Base-by-base conservation (phyloP, 768 basidiomycete species). In the Pleurotus eryngii region DNA sequence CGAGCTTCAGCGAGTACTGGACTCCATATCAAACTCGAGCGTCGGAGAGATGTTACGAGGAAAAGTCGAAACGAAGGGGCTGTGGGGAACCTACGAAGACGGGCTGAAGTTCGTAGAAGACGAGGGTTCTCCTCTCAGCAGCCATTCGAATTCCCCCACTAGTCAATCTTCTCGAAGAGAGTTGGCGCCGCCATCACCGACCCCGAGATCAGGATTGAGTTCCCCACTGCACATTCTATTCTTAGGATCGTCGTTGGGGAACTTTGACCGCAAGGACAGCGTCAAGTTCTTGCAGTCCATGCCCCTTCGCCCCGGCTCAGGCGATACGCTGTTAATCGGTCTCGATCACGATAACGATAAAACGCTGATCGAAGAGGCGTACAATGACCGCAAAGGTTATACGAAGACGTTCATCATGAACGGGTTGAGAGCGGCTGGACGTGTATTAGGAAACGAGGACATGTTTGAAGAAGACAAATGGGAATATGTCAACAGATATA, bases 31-130 rank as follows among this genome's bases (percentile, higher is more conserved):
- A 49, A 63, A 67, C 12, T 90, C 89, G 11, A 79, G 82, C 11
- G 73, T 89, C 35, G 92, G 92, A 26, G 63, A 73, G 8, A 70
- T 76, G 35, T 76, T 94, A 2, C 60, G 74, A 24, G 90, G 87
- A 49, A 93, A 91, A 65, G 85, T 98, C 35, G 76, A 82, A 2
- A 86, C 85, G 39, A 87, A 86, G 57, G 97, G 95, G 18, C 80
- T 98, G 61, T 91, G 91, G 69, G 96, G 92, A 20, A 96, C 93
- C 3, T 98, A 93, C 69, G 86, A 96, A 49, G 88, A 89, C 27
- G 95, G 95, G 1, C 76, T 98, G 42, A 86, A 86, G 58, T 94
- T 89, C 66, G 79, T 95, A 55, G 72, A 82, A 42, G 76, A 84
- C 46, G 49, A 35, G 18, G 51, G 39, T 24, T 57, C 60, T 15